Evolutionary conservation across 306 rosid genomes (phyloP).

Genomic region (Alnus glutinosa): DNA sequence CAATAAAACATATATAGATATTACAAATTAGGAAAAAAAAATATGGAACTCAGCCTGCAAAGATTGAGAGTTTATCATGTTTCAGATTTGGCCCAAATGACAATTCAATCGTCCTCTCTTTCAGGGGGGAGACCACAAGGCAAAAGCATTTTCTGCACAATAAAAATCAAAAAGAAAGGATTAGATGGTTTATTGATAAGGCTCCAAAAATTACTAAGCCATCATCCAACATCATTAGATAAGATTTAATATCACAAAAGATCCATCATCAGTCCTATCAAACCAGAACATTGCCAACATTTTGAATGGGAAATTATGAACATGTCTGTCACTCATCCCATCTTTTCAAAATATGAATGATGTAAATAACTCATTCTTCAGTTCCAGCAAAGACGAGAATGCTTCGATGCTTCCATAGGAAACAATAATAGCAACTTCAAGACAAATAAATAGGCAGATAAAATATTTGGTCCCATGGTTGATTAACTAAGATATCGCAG

Average conservation of each 20-base stretch:
- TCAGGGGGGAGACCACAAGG: constrained; percentile 97
- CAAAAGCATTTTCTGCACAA: constrained; percentile 83
- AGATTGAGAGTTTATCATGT: not conserved
- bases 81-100: constrained; percentile 8
- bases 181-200: not conserved
- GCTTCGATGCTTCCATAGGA: not conserved
- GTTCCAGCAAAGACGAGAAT: not conserved
- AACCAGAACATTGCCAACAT: not conserved
- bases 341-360: not conserved
- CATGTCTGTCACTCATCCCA: not conserved
- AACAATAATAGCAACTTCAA: not conserved
- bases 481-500: not conserved
- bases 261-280: not conserved
- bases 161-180: not conserved
- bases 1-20: not conserved
- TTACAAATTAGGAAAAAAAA: not conserved
- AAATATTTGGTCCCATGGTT: no score
- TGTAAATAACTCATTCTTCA: not conserved
- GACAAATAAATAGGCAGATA: not conserved
- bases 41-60: not conserved
- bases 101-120: constrained; percentile 72
- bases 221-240: not conserved
- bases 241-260: not conserved
- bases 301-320: not conserved
- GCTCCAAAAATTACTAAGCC: not conserved